Base-by-base conservation (phyloP, 2,329 filamentous ascomycete species). In the Aspergillus unguis region DNA sequence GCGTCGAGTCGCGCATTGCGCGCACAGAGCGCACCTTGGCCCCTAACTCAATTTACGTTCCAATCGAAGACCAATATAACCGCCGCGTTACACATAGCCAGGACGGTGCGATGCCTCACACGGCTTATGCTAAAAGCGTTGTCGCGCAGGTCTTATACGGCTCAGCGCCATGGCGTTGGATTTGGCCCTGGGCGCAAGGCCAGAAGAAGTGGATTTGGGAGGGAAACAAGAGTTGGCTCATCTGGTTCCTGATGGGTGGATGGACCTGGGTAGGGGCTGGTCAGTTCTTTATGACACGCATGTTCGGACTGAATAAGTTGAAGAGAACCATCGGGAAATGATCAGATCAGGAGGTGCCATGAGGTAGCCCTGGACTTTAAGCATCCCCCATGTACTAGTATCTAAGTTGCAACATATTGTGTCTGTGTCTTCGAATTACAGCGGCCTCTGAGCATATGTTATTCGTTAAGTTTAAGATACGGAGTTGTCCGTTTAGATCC, bases 1-100 rank as follows among this genome's bases (percentile, higher is more conserved):
- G 83, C 7, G 82, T 85, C 31, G 77, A 80, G 62, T 80, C 76
- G 38, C 80, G 80, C 31, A 83, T 85, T 58, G 78, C 80, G 3
- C 74, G 82, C n/a, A 74, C 70, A 4, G 65, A 80, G 10, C 73
- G 80, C 27, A 65, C 67, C 4, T 63, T 85, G 6, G 69, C 72
- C 2, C 66, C 71, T 6, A 72, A 74, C 42, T 80, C 76, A 0
- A 69, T 81, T 25, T 85, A 83, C 62, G 57, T 75, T 25, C 78
- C 80, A 0, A 71, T 84, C 31, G 71, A 76, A 38, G 69, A 67
- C 4, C 76, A 81, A 53, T 85, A 83, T 61, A 67, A 73, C 51
- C 66, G 73, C 42, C 72, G 82, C 7, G 66, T 80, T 50, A 75
- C 69, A 48, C 77, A 84, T 59, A 80, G 77, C 57, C 81, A 84